Base-by-base conservation (phyloP, 306 rosid genomes). In the Pyrus bretschneideri region DNA sequence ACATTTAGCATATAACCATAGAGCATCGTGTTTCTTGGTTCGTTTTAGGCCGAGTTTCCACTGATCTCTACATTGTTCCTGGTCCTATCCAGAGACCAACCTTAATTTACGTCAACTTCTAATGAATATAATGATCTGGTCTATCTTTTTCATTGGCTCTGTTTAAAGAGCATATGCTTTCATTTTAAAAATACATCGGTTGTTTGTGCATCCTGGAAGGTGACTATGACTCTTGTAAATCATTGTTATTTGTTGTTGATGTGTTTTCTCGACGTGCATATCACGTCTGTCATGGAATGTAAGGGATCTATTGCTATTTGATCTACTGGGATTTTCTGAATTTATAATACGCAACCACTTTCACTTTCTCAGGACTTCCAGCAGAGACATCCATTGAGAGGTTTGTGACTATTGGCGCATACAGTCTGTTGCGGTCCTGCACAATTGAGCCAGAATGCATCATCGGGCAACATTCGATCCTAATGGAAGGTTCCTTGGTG, bases 361-460 rank as follows among this genome's bases (percentile, higher is more conserved):
- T 80, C 67, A 69, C 54, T 33, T 4, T 80, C 75, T 85, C 93
- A 96, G 98, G 98, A 74, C 91, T 96, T 71, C 99, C 99, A 0
- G 99, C 99, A 21, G 97, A 91, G 79, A 93, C 99, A 44, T 82
- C 68, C 46, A 74, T 96, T 18, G 98, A 96, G 75, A 91, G 99
- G 79, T 96, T 71, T 74, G 99, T 93, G 83, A 96, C 98, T 4
- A 61, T 96, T 70, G 99, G 99, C 45, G 98, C 98, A 63, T 89
- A 88, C 88, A 83, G 97, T 88, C 86, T 96, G 62, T 84, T 96
- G 87, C 86, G 99, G 82, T 93, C 99, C 59, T 93, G 98, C 91
- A 91, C 93, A 27, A 83, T 96, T 60, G 99, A 96, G 87, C 99
- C 99, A 45, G 99, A 96, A 83, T 93, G 97, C 83, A 91, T 96